Conservation (phyloP, 176 grass and related monocot species). For the Bolboschoenus planiculmis region DNA sequence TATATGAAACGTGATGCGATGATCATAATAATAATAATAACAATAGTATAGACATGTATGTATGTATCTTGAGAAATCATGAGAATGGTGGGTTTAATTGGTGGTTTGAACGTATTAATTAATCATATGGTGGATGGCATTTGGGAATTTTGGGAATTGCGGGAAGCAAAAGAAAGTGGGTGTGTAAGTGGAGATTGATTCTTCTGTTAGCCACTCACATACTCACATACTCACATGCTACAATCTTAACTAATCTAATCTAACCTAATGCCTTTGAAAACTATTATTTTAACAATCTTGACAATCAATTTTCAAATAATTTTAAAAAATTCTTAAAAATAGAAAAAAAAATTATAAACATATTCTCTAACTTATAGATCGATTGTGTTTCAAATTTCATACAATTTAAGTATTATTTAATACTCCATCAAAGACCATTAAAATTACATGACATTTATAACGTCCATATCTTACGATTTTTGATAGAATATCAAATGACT, state of each 20-base stretch:
- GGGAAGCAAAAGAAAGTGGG: constrained; percentile 3
- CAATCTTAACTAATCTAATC: background rate
- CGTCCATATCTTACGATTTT: no score
- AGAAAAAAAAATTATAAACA: no score
- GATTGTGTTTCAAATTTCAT: no score
- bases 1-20: background rate
- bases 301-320: no score
- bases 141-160: background rate
- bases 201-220: background rate
- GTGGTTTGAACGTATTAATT: background rate
- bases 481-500: no score
- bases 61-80: background rate
- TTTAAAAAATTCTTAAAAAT: no score
- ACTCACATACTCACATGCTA: background rate
- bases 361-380: no score
- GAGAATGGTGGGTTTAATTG: background rate
- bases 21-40: background rate
- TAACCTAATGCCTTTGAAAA: no score
- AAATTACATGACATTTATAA: no score
- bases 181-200: background rate
- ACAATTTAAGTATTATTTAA: no score
- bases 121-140: background rate
- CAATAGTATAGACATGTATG: background rate
- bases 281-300: no score
- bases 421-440: no score